Percentiles rank a stretch among this genome's conserved stretches.
Conservation (phyloP, 176 grass and related monocot genomes). For the Rhipidocladum racemiflorum region DNA sequence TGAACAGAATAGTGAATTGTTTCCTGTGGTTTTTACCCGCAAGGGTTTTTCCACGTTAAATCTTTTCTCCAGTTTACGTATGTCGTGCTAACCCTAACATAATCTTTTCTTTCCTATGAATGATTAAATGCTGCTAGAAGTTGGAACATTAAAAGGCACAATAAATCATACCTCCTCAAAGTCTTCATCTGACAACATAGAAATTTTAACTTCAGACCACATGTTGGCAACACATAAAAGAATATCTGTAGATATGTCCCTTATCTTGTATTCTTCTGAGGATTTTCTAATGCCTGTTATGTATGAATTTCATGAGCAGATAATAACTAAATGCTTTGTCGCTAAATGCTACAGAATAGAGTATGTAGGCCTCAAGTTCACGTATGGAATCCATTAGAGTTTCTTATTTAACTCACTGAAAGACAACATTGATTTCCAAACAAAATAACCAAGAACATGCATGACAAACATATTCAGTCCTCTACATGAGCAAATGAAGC, state of each 20-base stretch:
- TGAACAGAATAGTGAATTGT: no score
- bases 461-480: neutral
- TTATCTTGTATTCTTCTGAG: constrained; percentile 66
- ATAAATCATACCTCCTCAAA: constrained; percentile 69
- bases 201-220: constrained; percentile 62
- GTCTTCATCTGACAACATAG: constrained; percentile 65
- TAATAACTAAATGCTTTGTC: constrained; percentile 12
- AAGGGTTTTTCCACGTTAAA: no score
- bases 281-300: constrained; percentile 60
- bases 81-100: no score
- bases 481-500: neutral
- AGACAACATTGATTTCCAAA: neutral
- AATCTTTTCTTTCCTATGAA: neutral
- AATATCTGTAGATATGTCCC: constrained; percentile 41
- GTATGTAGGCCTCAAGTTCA: neutral
- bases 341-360: neutral
- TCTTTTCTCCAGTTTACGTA: no score
- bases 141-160: neutral
- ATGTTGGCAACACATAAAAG: constrained; percentile 57
- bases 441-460: neutral
- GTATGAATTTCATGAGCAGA: constrained; percentile 17
- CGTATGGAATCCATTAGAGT: neutral
- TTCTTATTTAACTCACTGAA: constrained; percentile 14
- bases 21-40: no score
- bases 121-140: constrained; percentile 16